Percentiles rank a stretch among this genome's conserved stretches.
Conservation (phyloP, 1,139 yeast species). For the Diutina scorzettiae region DNA sequence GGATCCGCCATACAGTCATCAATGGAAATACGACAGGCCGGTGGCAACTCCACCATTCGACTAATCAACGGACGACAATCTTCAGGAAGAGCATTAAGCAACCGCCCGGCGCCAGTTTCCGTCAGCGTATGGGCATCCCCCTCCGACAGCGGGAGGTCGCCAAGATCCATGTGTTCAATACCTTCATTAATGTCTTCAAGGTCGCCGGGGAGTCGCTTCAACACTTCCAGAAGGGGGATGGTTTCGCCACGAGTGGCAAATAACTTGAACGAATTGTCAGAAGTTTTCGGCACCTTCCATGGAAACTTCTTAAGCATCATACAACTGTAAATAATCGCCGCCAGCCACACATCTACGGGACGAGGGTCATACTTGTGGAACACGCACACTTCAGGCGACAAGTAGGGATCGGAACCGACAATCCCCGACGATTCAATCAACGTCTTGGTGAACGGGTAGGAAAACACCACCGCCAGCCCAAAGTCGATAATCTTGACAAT, state of each 20-base stretch:
- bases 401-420: slow-evolving; percentile 88
- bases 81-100: slow-evolving; percentile 56
- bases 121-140: slow-evolving; percentile 42
- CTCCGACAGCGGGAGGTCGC: slow-evolving; percentile 13
- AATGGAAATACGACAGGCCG: slow-evolving; percentile 76
- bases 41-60: slow-evolving; percentile 70
- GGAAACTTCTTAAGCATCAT: slow-evolving; percentile 80
- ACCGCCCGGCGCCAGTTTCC: slow-evolving; percentile 58
- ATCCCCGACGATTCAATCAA: slow-evolving; percentile 79
- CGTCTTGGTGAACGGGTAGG: slow-evolving; percentile 78
- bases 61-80: slow-evolving; percentile 56
- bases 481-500: slow-evolving; percentile 86
- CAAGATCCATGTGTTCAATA: slow-evolving; percentile 11
- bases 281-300: slow-evolving; percentile 67
- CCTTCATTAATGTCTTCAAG: slow-evolving; percentile 7
- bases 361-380: slow-evolving; percentile 77
- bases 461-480: slow-evolving; percentile 88
- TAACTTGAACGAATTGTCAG: slow-evolving; percentile 72
- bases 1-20: slow-evolving; percentile 73
- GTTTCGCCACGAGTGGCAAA: slow-evolving; percentile 41
- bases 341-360: slow-evolving; percentile 92
- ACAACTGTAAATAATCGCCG: slow-evolving; percentile 86
- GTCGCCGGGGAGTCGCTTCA: slow-evolving; percentile 28
- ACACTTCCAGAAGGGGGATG: slow-evolving; percentile 26
- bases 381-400: slow-evolving; percentile 90